These are phyloP conservation scores for Populus tomentosa DNA, from an alignment of 441 rosid species.

Conservation along the genomic window DNA sequence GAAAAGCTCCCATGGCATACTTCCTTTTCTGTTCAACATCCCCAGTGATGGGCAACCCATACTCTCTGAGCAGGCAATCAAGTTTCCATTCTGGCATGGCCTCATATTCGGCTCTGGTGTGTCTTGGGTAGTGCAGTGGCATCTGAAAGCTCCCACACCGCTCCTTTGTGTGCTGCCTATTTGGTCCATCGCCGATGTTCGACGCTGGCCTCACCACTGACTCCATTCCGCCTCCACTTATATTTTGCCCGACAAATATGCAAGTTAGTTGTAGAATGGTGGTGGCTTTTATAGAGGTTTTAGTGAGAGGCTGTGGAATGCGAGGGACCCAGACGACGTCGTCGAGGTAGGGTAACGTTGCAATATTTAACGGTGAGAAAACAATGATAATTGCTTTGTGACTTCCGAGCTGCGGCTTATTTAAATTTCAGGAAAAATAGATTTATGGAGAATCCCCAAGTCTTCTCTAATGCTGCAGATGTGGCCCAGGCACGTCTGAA, in stretches of 20 bases:
- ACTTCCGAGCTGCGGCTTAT: background rate
- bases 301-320: background rate
- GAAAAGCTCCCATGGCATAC: constrained; percentile 62
- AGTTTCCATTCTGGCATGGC: constrained; percentile 59
- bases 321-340: background rate
- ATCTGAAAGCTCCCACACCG: constrained; percentile 39
- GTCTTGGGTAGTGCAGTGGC: constrained; percentile 59
- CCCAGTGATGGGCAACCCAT: constrained; percentile 44
- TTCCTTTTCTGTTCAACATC: constrained; percentile 45
- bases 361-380: background rate
- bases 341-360: background rate
- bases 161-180: constrained; percentile 10
- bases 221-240: constrained; percentile 15
- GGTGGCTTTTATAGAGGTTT: background rate
- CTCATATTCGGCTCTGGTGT: constrained; percentile 37
- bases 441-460: background rate
- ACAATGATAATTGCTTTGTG: background rate
- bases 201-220: constrained; percentile 2
- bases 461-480: background rate
- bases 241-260: background rate
- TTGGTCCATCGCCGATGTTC: constrained; percentile 1
- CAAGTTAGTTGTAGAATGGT: background rate
- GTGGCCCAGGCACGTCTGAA: background rate
- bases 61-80: constrained; percentile 47
- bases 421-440: background rate